These are phyloP conservation scores for Stemphylium beticola DNA, from an alignment of 2,329 filamentous ascomycete genomes.

Conservation along the genomic window DNA sequence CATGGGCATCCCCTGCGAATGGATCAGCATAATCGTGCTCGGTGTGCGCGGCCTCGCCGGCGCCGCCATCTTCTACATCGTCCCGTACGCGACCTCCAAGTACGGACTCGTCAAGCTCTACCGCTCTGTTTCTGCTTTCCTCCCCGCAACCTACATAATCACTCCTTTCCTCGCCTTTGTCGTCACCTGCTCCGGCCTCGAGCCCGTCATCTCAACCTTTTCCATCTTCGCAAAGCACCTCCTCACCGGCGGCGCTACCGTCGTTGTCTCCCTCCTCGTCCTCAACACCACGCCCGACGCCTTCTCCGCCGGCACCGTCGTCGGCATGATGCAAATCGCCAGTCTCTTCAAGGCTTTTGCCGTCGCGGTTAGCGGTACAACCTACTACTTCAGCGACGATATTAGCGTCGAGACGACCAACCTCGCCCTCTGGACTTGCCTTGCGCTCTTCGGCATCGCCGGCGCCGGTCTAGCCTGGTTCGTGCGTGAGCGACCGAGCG, in stretches of 20 bases:
- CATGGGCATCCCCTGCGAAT: conserved; percentile 55
- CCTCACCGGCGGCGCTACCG: conserved; percentile 50
- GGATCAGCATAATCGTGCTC: conserved; percentile 52
- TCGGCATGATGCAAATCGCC: conserved; percentile 57
- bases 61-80: conserved; percentile 45
- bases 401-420: conserved; percentile 53
- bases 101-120: conserved; percentile 53
- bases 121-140: conserved; percentile 49
- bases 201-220: conserved; percentile 47
- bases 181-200: conserved; percentile 43
- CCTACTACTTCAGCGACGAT: conserved; percentile 54
- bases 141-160: conserved; percentile 50
- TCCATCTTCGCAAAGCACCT: conserved; percentile 53
- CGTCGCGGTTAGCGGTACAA: conserved; percentile 53
- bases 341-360: conserved; percentile 56
- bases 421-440: conserved; percentile 53
- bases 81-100: conserved; percentile 48
- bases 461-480: conserved; percentile 55
- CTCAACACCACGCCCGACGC: conserved; percentile 57
- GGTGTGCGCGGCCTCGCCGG: conserved; percentile 52
- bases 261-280: conserved; percentile 54
- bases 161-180: conserved; percentile 50
- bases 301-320: conserved; percentile 54
- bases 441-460: conserved; percentile 49
- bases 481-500: conserved; percentile 53